Conservation (phyloP, 2,329 filamentous ascomycete genomes). For the Incumbomyces lentus region DNA sequence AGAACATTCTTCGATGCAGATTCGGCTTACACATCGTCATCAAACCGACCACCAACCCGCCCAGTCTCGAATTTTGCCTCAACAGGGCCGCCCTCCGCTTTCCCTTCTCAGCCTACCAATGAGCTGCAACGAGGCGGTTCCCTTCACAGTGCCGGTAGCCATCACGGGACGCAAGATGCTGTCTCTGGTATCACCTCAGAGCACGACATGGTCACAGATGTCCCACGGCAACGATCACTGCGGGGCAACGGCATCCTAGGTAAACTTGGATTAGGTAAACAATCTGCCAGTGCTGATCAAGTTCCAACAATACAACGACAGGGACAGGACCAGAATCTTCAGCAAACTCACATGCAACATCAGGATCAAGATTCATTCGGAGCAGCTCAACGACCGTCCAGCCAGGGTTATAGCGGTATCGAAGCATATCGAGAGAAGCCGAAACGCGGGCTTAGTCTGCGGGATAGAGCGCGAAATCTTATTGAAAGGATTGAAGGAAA, state of each 20-base stretch:
- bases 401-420: conserved; percentile 24
- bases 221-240: conserved; percentile 8
- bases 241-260: conserved; percentile 15
- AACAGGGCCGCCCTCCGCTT: conserved; percentile 1
- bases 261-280: conserved; percentile 10
- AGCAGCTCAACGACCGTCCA: neutral
- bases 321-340: neutral
- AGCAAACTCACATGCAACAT: neutral
- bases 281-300: neutral
- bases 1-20: conserved; percentile 1
- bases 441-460: conserved; percentile 17
- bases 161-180: conserved; percentile 18
- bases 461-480: conserved; percentile 1
- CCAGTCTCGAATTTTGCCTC: neutral
- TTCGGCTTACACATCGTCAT: neutral
- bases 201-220: conserved; percentile 7
- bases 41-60: neutral
- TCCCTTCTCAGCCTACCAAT: neutral
- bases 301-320: conserved; percentile 2
- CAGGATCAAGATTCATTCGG: neutral
- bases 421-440: conserved; percentile 25
- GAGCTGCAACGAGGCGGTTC: neutral
- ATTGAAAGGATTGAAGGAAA: neutral
- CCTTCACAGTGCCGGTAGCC: conserved; percentile 2
- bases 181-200: conserved; percentile 12